phyloP scores from a whole-genome alignment of 805 yeast genomes.

The Zygoascus flipseniorum region DNA sequence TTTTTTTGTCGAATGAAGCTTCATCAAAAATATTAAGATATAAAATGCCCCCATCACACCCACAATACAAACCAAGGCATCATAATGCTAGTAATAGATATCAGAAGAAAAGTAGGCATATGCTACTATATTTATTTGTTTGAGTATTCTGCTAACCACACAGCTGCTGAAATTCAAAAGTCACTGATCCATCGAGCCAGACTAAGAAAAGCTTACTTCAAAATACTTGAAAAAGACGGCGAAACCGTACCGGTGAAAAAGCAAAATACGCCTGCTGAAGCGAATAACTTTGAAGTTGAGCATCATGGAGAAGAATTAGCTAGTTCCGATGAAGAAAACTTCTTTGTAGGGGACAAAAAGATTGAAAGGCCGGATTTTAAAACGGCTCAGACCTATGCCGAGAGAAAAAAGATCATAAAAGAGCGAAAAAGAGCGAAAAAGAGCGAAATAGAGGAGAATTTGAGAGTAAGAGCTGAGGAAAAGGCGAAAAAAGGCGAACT shows the following conservation, averaged over 20 bases:
- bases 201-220: conserved; percentile 72
- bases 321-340: conserved; percentile 9
- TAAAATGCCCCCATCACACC: not conserved
- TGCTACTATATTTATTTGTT: conserved; percentile 10
- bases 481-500: conserved; percentile 30
- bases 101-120: conserved; percentile 32
- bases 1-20: not conserved
- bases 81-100: conserved; percentile 7
- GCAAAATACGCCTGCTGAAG: not conserved
- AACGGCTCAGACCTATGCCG: conserved; percentile 24
- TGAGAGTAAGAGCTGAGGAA: conserved; percentile 33
- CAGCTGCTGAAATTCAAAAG: conserved; percentile 60
- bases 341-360: not conserved
- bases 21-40: not conserved
- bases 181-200: conserved; percentile 75
- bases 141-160: not conserved
- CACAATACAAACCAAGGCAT: not conserved
- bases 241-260: conserved; percentile 40
- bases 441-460: conserved; percentile 34
- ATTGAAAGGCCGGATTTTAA: not conserved
- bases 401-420: conserved; percentile 30
- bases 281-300: conserved; percentile 9
- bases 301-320: conserved; percentile 11
- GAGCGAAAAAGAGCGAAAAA: conserved; percentile 35
- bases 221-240: conserved; percentile 68